Conservation (phyloP, 768 basidiomycete species). For the Xanthoconium purpureum region DNA sequence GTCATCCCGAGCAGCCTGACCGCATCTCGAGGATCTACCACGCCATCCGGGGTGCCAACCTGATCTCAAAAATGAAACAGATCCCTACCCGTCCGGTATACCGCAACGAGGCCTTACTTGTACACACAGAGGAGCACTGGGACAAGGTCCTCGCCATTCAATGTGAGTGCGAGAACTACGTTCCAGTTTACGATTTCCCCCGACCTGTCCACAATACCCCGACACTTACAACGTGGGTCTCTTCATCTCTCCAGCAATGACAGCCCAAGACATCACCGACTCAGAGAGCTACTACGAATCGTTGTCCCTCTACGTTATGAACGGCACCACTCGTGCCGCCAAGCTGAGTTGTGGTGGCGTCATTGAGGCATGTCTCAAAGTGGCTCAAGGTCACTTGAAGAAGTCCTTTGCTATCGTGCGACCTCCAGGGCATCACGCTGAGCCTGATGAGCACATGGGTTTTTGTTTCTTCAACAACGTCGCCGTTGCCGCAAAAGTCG, state of each 20-base stretch:
- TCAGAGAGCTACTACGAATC: conserved; percentile 84
- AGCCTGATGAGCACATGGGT: conserved; percentile 97
- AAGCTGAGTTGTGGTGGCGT: conserved; percentile 92
- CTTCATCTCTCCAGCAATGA: conserved; percentile 53
- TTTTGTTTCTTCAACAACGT: conserved; percentile 99
- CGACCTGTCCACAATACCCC: not conserved
- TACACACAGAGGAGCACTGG: conserved; percentile 92
- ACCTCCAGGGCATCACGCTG: conserved; percentile 97
- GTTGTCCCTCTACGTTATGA: conserved; percentile 89
- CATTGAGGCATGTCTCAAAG: conserved; percentile 83
- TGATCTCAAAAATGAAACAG: conserved; percentile 70
- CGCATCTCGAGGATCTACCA: conserved; percentile 78
- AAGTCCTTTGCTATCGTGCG: conserved; percentile 94
- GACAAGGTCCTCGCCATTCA: conserved; percentile 81
- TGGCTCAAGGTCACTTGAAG: conserved; percentile 74
- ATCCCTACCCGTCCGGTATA: conserved; percentile 73
- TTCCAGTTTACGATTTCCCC: conserved; percentile 2
- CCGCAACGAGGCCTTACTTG: conserved; percentile 78
- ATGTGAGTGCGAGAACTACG: conserved; percentile 48
- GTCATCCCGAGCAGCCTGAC: conserved; percentile 73
- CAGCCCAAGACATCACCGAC: conserved; percentile 68
- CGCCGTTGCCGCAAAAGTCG: conserved; percentile 83
- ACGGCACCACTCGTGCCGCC: conserved; percentile 80
- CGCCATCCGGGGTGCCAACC: conserved; percentile 54
- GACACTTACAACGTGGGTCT: conserved; percentile 16